Evolutionary conservation across 1,284 basidiomycete species (phyloP).

Genomic region (Cutaneotrichosporon sp.): DNA sequence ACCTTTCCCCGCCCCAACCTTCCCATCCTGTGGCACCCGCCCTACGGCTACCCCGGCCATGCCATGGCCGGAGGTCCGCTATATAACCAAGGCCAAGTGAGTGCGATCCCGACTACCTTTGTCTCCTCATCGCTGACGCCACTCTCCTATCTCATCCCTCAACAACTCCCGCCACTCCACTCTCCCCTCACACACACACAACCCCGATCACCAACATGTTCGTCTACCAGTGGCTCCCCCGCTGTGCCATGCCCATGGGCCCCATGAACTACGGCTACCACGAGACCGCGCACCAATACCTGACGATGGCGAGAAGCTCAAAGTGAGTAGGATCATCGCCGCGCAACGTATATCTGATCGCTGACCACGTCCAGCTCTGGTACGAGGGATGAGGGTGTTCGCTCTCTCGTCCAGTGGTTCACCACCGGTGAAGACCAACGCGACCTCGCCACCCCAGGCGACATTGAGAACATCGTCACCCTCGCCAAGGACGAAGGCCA

Average conservation of each 20-base stretch:
- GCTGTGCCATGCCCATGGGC: background rate
- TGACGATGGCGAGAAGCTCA: background rate
- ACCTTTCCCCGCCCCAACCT: background rate
- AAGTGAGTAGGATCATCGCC: background rate
- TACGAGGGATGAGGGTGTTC: constrained; percentile 32
- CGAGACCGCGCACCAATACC: background rate
- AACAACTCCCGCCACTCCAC: too few relatives aligned
- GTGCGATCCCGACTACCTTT: background rate
- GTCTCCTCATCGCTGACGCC: background rate
- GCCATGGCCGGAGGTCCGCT: background rate
- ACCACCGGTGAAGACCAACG: constrained; percentile 24
- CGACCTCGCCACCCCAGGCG: background rate
- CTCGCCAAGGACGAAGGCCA: constrained; percentile 23
- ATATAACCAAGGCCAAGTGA: background rate
- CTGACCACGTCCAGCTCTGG: constrained; percentile 9
- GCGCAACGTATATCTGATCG: background rate
- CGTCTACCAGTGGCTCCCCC: background rate
- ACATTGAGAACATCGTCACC: constrained; percentile 8
- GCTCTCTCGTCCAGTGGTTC: constrained; percentile 34
- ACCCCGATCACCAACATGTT: background rate
- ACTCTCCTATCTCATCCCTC: background rate
- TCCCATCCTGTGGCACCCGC: background rate
- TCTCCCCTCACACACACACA: background rate
- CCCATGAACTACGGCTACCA: background rate
- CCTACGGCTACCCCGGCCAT: background rate